Evolutionary conservation across 2,329 filamentous ascomycete genomes (phyloP).

Genomic region (Simplicillium sp.): DNA sequence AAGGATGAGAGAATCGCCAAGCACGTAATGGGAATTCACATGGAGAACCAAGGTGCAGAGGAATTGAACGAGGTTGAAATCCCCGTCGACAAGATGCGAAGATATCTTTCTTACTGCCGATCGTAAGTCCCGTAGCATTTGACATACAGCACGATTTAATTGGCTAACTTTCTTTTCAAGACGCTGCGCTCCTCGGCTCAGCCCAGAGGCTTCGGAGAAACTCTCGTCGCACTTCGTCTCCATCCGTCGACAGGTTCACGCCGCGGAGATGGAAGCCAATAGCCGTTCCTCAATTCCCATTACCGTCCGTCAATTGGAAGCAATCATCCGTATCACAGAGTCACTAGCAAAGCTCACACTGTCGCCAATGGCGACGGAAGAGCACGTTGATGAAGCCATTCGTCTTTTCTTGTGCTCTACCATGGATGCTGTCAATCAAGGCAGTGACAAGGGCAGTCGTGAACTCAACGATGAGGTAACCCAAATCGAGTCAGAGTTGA

Average conservation of each 20-base stretch:
- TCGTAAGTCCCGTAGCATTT: constrained; percentile 49
- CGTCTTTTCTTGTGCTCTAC: constrained; percentile 91
- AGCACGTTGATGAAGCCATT: constrained; percentile 95
- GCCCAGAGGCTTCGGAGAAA: constrained; percentile 85
- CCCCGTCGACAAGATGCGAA: constrained; percentile 91
- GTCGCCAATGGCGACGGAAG: constrained; percentile 76
- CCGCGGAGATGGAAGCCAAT: constrained; percentile 82
- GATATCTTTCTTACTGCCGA: constrained; percentile 95
- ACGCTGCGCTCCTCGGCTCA: constrained; percentile 85
- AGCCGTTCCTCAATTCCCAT: constrained; percentile 90
- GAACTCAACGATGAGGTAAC: constrained; percentile 85
- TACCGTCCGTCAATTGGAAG: constrained; percentile 92
- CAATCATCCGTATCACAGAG: constrained; percentile 94
- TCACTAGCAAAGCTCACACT: constrained; percentile 87
- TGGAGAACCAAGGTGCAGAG: constrained; percentile 76
- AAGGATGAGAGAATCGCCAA: constrained; percentile 90
- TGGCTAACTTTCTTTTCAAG: constrained; percentile 33
- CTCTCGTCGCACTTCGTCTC: constrained; percentile 95
- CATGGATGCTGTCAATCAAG: constrained; percentile 95
- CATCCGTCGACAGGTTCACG: constrained; percentile 88
- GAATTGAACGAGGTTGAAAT: constrained; percentile 83
- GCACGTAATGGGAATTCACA: constrained; percentile 96
- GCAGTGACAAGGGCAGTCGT: constrained; percentile 70
- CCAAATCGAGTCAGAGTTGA: constrained; percentile 82
- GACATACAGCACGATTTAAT: neutral